Conservation (phyloP, 768 basidiomycete genomes). For the Psilocybe azurescens region DNA sequence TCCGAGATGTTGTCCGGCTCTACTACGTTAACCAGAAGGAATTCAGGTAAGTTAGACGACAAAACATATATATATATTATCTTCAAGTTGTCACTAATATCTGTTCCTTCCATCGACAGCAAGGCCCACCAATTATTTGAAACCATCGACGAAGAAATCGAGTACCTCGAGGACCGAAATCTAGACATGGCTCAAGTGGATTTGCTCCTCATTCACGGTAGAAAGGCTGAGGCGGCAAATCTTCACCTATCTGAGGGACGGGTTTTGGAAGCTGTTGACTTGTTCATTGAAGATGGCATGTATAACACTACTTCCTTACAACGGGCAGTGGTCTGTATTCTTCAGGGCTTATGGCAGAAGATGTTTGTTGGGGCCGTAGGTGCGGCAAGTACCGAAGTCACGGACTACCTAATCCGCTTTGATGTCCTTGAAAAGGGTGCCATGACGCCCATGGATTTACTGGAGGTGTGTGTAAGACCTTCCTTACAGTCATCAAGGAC, state of each 20-base stretch:
- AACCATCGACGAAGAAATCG: slow-evolving; percentile 54
- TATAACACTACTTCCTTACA: slow-evolving; percentile 30
- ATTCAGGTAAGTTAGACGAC: not conserved
- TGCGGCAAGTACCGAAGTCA: not conserved
- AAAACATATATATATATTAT: not conserved
- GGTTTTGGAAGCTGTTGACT: slow-evolving; percentile 47
- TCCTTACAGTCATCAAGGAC: not conserved
- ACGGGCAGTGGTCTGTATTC: slow-evolving; percentile 42
- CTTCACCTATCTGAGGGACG: slow-evolving; percentile 55
- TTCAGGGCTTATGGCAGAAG: slow-evolving; percentile 50
- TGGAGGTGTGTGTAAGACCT: not conserved
- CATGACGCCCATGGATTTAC: not conserved
- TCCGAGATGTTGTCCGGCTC: slow-evolving; percentile 50
- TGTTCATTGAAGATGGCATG: slow-evolving; percentile 42
- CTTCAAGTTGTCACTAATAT: not conserved
- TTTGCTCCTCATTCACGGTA: slow-evolving; percentile 47
- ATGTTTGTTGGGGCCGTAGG: slow-evolving; percentile 42
- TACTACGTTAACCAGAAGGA: slow-evolving; percentile 47
- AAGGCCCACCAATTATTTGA: slow-evolving; percentile 53
- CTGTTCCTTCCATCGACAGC: slow-evolving; percentile 35
- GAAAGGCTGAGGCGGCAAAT: slow-evolving; percentile 55
- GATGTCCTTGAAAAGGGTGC: not conserved
- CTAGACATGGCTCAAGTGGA: slow-evolving; percentile 53
- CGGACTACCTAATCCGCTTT: not conserved
- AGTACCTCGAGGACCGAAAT: slow-evolving; percentile 59